These are phyloP conservation scores for Thalia dealbata DNA, from an alignment of 176 grass and related monocot genomes.

Conservation along the genomic window DNA sequence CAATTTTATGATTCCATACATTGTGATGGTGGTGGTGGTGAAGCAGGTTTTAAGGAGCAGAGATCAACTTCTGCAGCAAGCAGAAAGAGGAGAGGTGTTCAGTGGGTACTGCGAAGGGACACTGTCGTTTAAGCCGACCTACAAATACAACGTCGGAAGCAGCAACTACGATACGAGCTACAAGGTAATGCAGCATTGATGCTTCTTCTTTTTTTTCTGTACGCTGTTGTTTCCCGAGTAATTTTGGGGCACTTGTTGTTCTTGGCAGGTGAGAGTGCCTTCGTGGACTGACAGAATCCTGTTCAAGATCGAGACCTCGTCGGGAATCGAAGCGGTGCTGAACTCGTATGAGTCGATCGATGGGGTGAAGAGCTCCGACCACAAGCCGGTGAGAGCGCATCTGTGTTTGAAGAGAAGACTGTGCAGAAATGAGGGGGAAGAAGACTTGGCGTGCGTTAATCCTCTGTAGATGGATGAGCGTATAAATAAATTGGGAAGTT, in stretches of 20 bases:
- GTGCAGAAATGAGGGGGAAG: background rate
- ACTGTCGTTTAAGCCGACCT: conserved; percentile 52
- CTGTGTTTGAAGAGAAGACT: conserved; percentile 34
- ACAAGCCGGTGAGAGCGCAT: conserved; percentile 57
- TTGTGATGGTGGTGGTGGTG: no score
- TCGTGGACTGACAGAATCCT: conserved; percentile 74
- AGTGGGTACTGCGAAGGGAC: conserved; percentile 50
- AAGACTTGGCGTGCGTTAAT: no score
- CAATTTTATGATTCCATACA: background rate
- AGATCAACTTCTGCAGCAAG: conserved; percentile 58
- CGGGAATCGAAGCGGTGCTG: conserved; percentile 41
- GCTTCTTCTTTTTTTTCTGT: no score
- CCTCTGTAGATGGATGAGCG: no score
- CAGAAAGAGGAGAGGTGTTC: conserved; percentile 51
- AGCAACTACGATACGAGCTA: conserved; percentile 50
- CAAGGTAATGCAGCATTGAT: conserved; percentile 51
- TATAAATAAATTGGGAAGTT: no score
- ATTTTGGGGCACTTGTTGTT: no score
- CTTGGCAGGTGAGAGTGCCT: conserved; percentile 55
- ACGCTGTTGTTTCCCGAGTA: no score
- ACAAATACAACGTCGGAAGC: conserved; percentile 52
- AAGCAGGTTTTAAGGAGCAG: conserved; percentile 34
- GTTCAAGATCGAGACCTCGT: conserved; percentile 48
- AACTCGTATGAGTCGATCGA: conserved; percentile 51
- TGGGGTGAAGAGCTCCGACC: conserved; percentile 43